A percentile compares a stretch with the other conserved stretches of the same genome.
phyloP scores from a whole-genome alignment of 2,329 filamentous ascomycete species.

The Stagonosporopsis vannaccii region DNA sequence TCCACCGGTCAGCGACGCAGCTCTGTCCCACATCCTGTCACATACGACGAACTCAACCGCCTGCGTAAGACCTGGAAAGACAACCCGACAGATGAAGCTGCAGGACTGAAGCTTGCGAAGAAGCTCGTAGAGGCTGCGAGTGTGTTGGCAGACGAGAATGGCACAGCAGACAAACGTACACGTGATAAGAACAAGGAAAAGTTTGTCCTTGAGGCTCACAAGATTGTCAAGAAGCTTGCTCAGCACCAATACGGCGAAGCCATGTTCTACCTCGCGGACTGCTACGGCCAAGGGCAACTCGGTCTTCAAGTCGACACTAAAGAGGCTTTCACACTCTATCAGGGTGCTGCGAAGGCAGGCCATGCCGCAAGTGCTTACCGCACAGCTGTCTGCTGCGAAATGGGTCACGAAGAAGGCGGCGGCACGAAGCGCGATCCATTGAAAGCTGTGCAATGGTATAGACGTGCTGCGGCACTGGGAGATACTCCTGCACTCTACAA shows the following conservation, averaged over 20 bases:
- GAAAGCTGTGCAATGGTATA: slow-evolving; percentile 98
- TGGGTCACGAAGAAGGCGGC: slow-evolving; percentile 91
- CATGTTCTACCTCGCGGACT: slow-evolving; percentile 94
- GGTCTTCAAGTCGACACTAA: slow-evolving; percentile 84
- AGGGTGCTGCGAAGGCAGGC: slow-evolving; percentile 88
- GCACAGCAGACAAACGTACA: slow-evolving; percentile 71
- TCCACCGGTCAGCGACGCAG: slow-evolving; percentile 26
- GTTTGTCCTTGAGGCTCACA: slow-evolving; percentile 85
- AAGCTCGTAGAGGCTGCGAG: slow-evolving; percentile 85
- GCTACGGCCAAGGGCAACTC: slow-evolving; percentile 80
- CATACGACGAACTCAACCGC: slow-evolving; percentile 77
- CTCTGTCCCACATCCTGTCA: slow-evolving; percentile 65
- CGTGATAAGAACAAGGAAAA: slow-evolving; percentile 75
- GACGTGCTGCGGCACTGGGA: slow-evolving; percentile 86
- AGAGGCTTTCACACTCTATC: slow-evolving; percentile 92
- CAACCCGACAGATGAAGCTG: slow-evolving; percentile 75
- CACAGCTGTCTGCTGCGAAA: slow-evolving; percentile 96
- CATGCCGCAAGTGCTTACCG: slow-evolving; percentile 89
- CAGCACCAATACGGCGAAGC: slow-evolving; percentile 78
- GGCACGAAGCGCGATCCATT: slow-evolving; percentile 89
- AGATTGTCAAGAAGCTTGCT: slow-evolving; percentile 88
- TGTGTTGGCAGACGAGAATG: slow-evolving; percentile 78
- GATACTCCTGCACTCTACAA: slow-evolving; percentile 98
- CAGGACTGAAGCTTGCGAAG: slow-evolving; percentile 78
- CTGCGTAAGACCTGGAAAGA: slow-evolving; percentile 73